Evolutionary conservation across 768 basidiomycete species (phyloP), one percentile per base, ranked within the genome.

Genomic region (Chalciporus chontae): DNA sequence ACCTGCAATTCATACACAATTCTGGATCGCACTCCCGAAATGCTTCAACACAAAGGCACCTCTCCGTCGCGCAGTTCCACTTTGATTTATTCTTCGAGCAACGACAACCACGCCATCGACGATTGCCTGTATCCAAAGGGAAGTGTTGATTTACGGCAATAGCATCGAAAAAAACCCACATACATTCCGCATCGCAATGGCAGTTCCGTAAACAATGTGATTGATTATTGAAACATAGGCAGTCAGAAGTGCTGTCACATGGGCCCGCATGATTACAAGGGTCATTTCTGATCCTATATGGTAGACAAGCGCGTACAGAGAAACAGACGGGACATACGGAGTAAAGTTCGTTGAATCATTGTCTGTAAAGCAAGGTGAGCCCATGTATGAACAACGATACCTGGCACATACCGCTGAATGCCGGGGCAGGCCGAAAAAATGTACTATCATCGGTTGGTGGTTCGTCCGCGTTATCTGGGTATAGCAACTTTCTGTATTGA

Each of bases 21-120:
- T 81, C 80, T 3, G 85, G 84, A 62, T 87, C 84, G 51, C 87
- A 90, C 61, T 89, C 87, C 31, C 80, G 71, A 8, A 68, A 59
- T 0, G 73, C 68, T 18, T 56, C 63, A 43, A 65, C 70, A 59
- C 87, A 90, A 8, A 76, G 73, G 55, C 87, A 89, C 4, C 65
- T 66, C 13, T 60, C 54, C 3, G 66, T 74, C n/a, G 60, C 63
- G 65, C 72, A 79, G 17, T 56, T 60, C 45, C 55, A 62, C 17
- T 47, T 51, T 3, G 60, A 55, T 37, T 52, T 64, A 7, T 19
- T 36, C 32, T 60, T 54, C 9, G 64, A 61, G 56, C 84, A 87
- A 8, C 58, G 60, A 56, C 86, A 88, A 3, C 86, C 85, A 48
- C 60, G 64, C 75, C 77, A 80, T 43, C 79, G 73, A 11, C 78